These are phyloP conservation scores for Volutella citrinella DNA, from an alignment of 2,329 filamentous ascomycete species.

Conservation along the genomic window DNA sequence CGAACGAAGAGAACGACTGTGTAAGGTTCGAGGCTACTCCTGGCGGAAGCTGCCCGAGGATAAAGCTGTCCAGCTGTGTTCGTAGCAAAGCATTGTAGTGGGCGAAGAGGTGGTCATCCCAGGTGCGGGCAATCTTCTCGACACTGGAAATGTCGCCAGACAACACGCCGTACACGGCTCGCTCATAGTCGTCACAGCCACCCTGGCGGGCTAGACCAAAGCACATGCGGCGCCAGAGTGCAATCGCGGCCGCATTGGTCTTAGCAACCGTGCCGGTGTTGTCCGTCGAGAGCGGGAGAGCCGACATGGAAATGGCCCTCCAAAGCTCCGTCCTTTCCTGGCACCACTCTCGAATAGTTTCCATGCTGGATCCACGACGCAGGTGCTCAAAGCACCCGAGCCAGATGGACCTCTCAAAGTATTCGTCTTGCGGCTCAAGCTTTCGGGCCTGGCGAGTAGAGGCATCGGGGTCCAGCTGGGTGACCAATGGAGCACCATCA, in stretches of 20 bases:
- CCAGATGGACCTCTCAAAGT: slow-evolving; percentile 89
- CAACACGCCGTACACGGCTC: slow-evolving; percentile 87
- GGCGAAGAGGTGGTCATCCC: slow-evolving; percentile 85
- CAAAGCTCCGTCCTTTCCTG: slow-evolving; percentile 81
- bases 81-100: slow-evolving; percentile 85
- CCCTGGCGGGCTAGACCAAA: slow-evolving; percentile 67
- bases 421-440: slow-evolving; percentile 79
- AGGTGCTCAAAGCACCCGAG: slow-evolving; percentile 92
- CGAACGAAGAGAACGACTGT: slow-evolving; percentile 60
- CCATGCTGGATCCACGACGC: slow-evolving; percentile 72
- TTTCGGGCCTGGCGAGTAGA: slow-evolving; percentile 73
- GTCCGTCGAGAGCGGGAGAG: slow-evolving; percentile 57
- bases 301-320: slow-evolving; percentile 81
- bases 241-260: slow-evolving; percentile 41
- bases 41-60: slow-evolving; percentile 53
- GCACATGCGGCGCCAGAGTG: slow-evolving; percentile 78
- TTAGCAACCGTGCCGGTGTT: slow-evolving; percentile 39
- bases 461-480: slow-evolving; percentile 89
- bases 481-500: slow-evolving; percentile 67
- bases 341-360: slow-evolving; percentile 81
- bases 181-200: slow-evolving; percentile 73
- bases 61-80: slow-evolving; percentile 73
- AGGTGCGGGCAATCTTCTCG: slow-evolving; percentile 70
- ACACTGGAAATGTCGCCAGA: slow-evolving; percentile 79
- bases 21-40: slow-evolving; percentile 51